These are phyloP conservation scores for Heimioporus retisporus DNA, from an alignment of 1,284 basidiomycete genomes.

Conservation along the genomic window DNA sequence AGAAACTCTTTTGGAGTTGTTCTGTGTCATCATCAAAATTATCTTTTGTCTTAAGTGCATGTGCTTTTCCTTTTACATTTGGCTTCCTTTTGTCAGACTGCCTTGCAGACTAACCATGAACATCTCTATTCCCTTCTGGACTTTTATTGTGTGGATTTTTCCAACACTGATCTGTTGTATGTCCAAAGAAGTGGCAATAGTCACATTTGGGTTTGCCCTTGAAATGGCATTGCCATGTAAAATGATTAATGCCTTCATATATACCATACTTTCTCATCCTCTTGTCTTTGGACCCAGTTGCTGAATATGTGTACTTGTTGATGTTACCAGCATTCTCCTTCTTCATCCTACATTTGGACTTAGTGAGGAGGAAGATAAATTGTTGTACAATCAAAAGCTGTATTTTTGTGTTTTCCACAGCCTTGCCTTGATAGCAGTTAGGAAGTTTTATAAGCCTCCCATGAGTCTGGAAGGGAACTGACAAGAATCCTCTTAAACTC, in stretches of 20 bases:
- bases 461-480: neutral
- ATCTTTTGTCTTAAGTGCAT: too few relatives aligned
- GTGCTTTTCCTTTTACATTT: too few relatives aligned
- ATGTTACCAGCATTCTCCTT: too few relatives aligned
- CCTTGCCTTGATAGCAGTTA: neutral
- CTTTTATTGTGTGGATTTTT: too few relatives aligned
- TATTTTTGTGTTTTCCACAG: too few relatives aligned
- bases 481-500: neutral
- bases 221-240: too few relatives aligned
- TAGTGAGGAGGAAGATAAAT: neutral
- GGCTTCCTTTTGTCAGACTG: too few relatives aligned
- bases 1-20: neutral
- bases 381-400: neutral
- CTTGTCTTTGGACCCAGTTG: neutral
- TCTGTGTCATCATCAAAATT: too few relatives aligned
- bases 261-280: neutral
- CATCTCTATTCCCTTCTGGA: neutral
- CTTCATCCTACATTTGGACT: neutral
- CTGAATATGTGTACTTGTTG: neutral
- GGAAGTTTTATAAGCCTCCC: neutral
- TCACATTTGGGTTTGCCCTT: conserved; percentile 8
- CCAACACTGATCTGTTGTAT: neutral
- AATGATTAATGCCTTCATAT: too few relatives aligned
- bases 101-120: too few relatives aligned
- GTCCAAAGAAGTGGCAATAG: neutral